Evolutionary conservation across 495 filamentous ascomycete genomes (phyloP).

Genomic region (Annulohypoxylon nitens): DNA sequence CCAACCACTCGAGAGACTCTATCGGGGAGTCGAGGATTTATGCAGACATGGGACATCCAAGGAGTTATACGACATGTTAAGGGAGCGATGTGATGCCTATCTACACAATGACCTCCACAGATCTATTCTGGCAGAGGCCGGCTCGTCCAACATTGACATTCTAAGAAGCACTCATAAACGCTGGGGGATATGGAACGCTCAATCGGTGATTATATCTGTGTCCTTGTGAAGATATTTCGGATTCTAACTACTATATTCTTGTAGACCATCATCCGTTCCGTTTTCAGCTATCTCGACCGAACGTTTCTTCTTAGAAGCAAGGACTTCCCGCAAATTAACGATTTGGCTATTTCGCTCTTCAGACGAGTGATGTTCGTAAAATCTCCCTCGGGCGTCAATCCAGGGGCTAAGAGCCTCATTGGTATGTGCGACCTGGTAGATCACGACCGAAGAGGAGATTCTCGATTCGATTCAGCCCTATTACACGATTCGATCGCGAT

Average conservation of each 20-base stretch:
- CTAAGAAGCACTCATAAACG: conserved; percentile 72
- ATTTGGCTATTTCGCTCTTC: conserved; percentile 69
- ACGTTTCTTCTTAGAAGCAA: conserved; percentile 82
- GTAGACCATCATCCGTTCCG: conserved; percentile 79
- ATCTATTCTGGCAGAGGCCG: conserved; percentile 63
- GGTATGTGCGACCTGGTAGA: conserved; percentile 83
- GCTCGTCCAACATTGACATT: conserved; percentile 70
- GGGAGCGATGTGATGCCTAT: conserved; percentile 67
- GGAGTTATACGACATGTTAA: conserved; percentile 72
- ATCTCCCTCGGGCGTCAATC: conserved; percentile 62
- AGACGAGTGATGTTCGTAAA: conserved; percentile 66
- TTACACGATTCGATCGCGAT: conserved; percentile 81
- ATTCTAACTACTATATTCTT: conserved; percentile 7
- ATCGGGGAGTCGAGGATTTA: conserved; percentile 89
- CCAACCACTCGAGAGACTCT: conserved; percentile 85
- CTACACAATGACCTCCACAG: conserved; percentile 65
- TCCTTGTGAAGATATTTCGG: conserved; percentile 11
- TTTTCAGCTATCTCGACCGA: conserved; percentile 94
- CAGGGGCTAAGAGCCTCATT: conserved; percentile 68
- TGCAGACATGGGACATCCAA: conserved; percentile 80
- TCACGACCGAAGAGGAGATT: conserved; percentile 71
- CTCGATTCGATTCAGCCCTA: conserved; percentile 64
- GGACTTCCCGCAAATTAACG: conserved; percentile 63
- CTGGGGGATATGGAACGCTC: conserved; percentile 84
- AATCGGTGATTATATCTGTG: conserved; percentile 67